These are phyloP conservation scores for Misopates orontium DNA, from an alignment of 257 asterid genomes.

Conservation along the genomic window DNA sequence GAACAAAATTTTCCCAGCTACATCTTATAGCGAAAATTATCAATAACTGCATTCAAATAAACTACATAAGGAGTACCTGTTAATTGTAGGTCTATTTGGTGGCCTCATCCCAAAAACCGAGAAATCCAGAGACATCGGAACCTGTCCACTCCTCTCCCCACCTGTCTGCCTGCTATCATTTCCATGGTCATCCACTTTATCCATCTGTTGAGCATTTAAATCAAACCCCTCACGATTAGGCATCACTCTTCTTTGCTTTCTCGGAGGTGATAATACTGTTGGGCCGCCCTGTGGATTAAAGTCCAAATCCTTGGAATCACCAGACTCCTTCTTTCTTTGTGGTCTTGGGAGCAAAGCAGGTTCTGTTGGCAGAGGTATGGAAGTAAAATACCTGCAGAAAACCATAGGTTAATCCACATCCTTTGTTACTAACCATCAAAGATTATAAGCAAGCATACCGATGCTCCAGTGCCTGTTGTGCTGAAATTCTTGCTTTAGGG, in stretches of 20 bases:
- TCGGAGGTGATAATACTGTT: slow-evolving; percentile 88
- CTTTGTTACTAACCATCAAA: slow-evolving; percentile 19
- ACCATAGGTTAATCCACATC: slow-evolving; percentile 23
- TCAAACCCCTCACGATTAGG: slow-evolving; percentile 81
- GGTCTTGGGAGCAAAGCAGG: slow-evolving; percentile 94
- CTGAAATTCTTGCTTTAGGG: slow-evolving; percentile 88
- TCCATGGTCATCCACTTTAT: slow-evolving; percentile 56
- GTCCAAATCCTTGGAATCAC: slow-evolving; percentile 53
- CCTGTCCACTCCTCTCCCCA: slow-evolving; percentile 71
- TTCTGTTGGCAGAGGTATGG: slow-evolving; percentile 86
- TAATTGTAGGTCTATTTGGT: slow-evolving; percentile 90
- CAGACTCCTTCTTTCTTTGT: slow-evolving; percentile 72
- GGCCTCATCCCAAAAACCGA: slow-evolving; percentile 77
- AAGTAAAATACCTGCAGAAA: slow-evolving; percentile 69
- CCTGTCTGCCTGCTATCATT: slow-evolving; percentile 58
- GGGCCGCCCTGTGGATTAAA: slow-evolving; percentile 72
- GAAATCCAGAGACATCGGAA: slow-evolving; percentile 91
- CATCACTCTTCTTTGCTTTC: slow-evolving; percentile 95
- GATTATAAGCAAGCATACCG: slow-evolving; percentile 47
- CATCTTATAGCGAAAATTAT: neutral
- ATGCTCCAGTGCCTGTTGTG: slow-evolving; percentile 94
- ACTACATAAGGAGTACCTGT: slow-evolving; percentile 52
- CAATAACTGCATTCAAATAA: neutral
- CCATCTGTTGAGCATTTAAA: slow-evolving; percentile 44
- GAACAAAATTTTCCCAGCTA: neutral